These are phyloP conservation scores for Ophiostoma triangulosporum DNA, from an alignment of 2,329 filamentous ascomycete species.

Conservation along the genomic window DNA sequence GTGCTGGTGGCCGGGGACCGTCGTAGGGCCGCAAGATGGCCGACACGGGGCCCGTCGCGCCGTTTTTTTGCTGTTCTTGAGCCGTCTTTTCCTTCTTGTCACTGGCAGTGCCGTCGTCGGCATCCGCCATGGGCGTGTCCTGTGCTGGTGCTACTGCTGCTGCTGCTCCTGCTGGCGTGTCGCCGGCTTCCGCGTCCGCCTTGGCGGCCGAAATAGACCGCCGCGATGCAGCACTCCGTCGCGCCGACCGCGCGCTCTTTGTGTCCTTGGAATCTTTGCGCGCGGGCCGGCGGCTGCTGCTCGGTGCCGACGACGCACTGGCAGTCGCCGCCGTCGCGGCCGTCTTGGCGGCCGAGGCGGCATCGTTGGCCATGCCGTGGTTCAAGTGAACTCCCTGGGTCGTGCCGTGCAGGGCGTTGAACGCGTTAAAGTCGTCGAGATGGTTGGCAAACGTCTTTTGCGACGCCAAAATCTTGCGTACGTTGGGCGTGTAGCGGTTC, in stretches of 20 bases:
- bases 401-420: conserved; percentile 31
- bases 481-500: conserved; percentile 51
- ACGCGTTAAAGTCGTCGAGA: conserved; percentile 63
- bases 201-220: not conserved
- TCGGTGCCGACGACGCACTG: not conserved
- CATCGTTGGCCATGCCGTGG: conserved; percentile 8
- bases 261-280: conserved; percentile 4
- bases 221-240: not conserved
- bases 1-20: conserved; percentile 22
- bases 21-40: conserved; percentile 22
- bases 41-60: conserved; percentile 7
- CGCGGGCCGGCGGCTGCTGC: conserved; percentile 3
- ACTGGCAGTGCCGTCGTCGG: conserved; percentile 6
- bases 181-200: not conserved
- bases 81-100: not conserved
- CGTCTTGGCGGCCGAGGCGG: not conserved
- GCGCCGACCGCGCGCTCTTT: not conserved
- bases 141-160: conserved; percentile 4
- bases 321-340: not conserved
- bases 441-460: conserved; percentile 78
- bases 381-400: conserved; percentile 19
- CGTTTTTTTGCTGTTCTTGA: not conserved
- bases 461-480: conserved; percentile 64
- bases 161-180: not conserved
- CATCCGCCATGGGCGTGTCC: conserved; percentile 31